Evolutionary conservation across 23 red algal species (phyloP), one percentile per base, ranked within the genome.

Genomic region (Agarophyton chilense): DNA sequence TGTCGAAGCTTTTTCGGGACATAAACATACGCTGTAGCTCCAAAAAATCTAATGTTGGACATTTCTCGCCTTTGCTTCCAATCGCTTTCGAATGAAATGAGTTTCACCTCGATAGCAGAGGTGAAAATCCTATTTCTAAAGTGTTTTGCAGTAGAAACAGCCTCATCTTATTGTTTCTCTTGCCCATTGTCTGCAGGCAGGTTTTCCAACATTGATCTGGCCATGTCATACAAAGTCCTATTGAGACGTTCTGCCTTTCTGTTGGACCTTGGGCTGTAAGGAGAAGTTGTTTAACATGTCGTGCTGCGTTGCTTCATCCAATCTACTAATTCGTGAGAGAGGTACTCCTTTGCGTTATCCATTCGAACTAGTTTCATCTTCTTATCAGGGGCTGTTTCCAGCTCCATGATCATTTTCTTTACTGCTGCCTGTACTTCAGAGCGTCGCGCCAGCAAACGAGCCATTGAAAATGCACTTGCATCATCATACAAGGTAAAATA

Each of bases 221-320:
- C 85, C 11, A 35, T 28, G 42, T 58, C 35, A 18, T 60, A 57
- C 53, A 89, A 19, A 0, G 28, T 78, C 26, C 85, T 38, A 71
- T 89, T 78, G 0, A 79, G 58, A 10, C 41, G 3, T 45, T 78
- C 56, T 0, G 85, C 85, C 10, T 65, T 79, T 4, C 70, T 52
- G 36, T 89, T 89, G 0, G 85, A 79, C 17, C 64, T 71, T 12
- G 71, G 71, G 17, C 41, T 74, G 36, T 89, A 89, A 0, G 85
- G 32, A 2, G 72, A 29, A 12, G 52, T 6, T 12, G 71, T 35
- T 25, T 89, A 70, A 65, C 21, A 54, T 3, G 0, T 26, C 2
- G 35, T 78, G 2, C 85, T 52, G 8, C 46, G 21, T 40, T 74
- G n/a, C 32, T 63, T 89, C 16, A 89, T 8, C 67, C 85, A 89